Base-by-base conservation (phyloP, 1,284 basidiomycete genomes). In the Ganoderma lucidum region DNA sequence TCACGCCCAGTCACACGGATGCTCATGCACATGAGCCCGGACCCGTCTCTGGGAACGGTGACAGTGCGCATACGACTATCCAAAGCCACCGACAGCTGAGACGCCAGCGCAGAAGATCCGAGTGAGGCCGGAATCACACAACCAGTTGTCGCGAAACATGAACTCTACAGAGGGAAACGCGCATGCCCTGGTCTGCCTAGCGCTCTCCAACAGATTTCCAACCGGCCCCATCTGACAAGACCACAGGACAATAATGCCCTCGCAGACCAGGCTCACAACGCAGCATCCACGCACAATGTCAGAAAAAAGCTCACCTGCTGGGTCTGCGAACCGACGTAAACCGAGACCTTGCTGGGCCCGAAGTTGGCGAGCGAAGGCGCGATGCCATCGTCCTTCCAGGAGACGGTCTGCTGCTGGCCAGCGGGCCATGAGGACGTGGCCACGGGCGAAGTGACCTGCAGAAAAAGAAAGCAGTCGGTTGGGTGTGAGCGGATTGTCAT, bases 301-400 rank as follows among this genome's bases (percentile, higher is more conserved):
- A 39, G 32, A 14, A 4, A 28, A 6, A 28, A 17, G 75, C 79
- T 42, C 63, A 91, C 91, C 87, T 94, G 93, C 71, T 87, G 81
- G 23, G 77, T 79, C 45, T 82, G 79, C 76, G 87, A 91, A 37
- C 92, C 93, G 69, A 85, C 88, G 77, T 90, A 96, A 78, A 97
- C 85, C 65, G 87, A 89, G 69, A 96, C 83, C 55, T 82, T 84
- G 51, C 88, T 83, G 39, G 79, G 75, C 17, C 94, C 94, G 69
- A 93, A 92, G 1, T 83, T 75, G 28, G 80, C 73, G 48, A 95
- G 85, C 35, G 82, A 75, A 6, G 94, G 92, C 0, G 83, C 42
- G 0, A 71, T 70, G 66, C 87, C 86, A 73, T 89, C 84, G 70
- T 96, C 93, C 71, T 87, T 80, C 95, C 95, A 96, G 61, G 76